A percentile compares a stretch with the other conserved stretches of the same genome.
These are phyloP conservation scores for Metarhizium guizhouense DNA, from an alignment of 2,329 filamentous ascomycete species.

Conservation along the genomic window DNA sequence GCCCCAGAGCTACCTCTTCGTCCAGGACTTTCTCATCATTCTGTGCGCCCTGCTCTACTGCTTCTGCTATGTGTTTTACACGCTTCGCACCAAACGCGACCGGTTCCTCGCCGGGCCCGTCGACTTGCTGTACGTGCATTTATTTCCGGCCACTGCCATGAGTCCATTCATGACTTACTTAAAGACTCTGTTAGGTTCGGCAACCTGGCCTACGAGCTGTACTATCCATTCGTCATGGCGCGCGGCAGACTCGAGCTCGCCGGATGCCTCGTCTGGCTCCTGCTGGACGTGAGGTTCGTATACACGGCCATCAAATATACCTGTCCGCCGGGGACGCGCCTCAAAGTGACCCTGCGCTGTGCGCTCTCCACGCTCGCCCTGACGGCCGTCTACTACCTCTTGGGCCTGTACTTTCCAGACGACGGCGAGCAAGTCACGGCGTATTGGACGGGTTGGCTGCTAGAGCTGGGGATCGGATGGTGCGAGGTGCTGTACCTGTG, in stretches of 20 bases:
- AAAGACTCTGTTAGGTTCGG: conserved; percentile 2
- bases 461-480: conserved; percentile 4
- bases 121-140: conserved; percentile 1
- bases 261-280: conserved; percentile 4
- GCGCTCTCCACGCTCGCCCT: neutral
- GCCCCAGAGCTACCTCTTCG: conserved; percentile 6
- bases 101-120: conserved; percentile 4
- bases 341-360: neutral
- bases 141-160: neutral
- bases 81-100: conserved; percentile 3
- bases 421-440: conserved; percentile 5
- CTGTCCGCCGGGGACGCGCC: neutral
- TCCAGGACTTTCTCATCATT: conserved; percentile 5
- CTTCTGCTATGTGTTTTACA: conserved; percentile 5
- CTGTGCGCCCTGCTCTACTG: conserved; percentile 3
- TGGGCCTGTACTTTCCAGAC: conserved; percentile 1
- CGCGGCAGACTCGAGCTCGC: neutral
- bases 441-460: conserved; percentile 5
- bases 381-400: neutral
- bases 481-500: neutral
- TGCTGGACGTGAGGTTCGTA: conserved; percentile 3
- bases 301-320: conserved; percentile 2
- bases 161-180: neutral
- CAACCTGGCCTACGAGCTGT: conserved; percentile 5
- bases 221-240: conserved; percentile 3